Conservation (phyloP, 2,329 filamentous ascomycete species). For the Cucurbitaria berberidis region DNA sequence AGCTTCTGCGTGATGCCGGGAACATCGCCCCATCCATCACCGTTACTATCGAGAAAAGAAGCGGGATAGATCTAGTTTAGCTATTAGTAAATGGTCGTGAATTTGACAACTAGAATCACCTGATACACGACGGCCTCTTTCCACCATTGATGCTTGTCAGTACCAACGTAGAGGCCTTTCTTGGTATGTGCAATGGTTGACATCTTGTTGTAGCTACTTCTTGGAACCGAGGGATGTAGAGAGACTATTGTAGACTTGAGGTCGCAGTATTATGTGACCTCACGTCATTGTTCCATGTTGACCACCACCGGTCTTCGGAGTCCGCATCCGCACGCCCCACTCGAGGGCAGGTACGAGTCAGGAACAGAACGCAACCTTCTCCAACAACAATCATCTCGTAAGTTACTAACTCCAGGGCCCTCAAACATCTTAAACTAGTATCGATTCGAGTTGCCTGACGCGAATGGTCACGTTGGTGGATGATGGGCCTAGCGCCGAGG, state of each 20-base stretch:
- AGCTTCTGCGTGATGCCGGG: constrained; percentile 63
- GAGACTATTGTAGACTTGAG: background rate
- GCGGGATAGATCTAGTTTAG: constrained; percentile 60
- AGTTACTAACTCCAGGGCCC: background rate
- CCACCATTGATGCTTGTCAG: constrained; percentile 59
- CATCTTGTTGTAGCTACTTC: constrained; percentile 4
- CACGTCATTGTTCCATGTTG: too few relatives aligned
- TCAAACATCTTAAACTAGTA: background rate
- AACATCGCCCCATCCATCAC: constrained; percentile 63
- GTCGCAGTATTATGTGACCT: background rate
- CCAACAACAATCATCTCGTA: background rate
- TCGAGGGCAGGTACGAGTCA: too few relatives aligned
- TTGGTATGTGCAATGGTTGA: constrained; percentile 5
- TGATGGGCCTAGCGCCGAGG: background rate
- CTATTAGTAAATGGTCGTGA: background rate
- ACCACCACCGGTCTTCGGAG: too few relatives aligned
- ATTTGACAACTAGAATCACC: constrained; percentile 11
- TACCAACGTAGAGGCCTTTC: constrained; percentile 38
- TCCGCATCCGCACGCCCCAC: too few relatives aligned
- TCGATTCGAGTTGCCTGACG: background rate
- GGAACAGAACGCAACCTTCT: background rate
- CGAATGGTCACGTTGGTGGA: constrained; percentile 3
- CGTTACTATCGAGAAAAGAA: constrained; percentile 65
- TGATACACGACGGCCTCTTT: constrained; percentile 67
- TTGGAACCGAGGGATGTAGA: background rate